phyloP scores from a whole-genome alignment of 495 filamentous ascomycete genomes.

The Lasiosphaeriaceae sp. region DNA sequence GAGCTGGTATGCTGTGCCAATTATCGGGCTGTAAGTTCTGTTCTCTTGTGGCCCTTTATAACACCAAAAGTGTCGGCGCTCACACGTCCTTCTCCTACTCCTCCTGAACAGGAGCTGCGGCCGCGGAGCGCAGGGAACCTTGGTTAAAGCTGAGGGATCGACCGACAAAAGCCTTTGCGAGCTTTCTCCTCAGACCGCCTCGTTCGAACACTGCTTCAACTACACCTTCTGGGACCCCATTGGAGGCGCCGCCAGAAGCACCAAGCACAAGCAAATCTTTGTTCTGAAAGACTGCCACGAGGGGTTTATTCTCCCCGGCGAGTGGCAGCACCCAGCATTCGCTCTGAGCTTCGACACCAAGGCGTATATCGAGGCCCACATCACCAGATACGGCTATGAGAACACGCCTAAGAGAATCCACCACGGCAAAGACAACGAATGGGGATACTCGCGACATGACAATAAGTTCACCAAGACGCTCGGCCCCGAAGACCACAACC shows the following conservation, averaged over 20 bases:
- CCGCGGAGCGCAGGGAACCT: neutral
- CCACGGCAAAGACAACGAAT: neutral
- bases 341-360: constrained; percentile 2
- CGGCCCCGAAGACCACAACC: constrained; percentile 8
- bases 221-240: constrained; percentile 7
- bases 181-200: neutral
- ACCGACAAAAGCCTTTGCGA: neutral
- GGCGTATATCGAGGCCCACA: constrained; percentile 2
- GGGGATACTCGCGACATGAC: neutral
- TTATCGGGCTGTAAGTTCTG: constrained; percentile 3
- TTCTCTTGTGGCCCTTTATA: neutral
- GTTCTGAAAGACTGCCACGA: constrained; percentile 11
- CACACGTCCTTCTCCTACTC: neutral
- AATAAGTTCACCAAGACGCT: constrained; percentile 4
- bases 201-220: constrained; percentile 12
- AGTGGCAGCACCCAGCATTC: constrained; percentile 14
- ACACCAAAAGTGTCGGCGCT: neutral
- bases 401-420: neutral
- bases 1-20: constrained; percentile 11
- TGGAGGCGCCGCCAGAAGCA: neutral
- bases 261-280: constrained; percentile 3
- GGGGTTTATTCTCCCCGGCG: constrained; percentile 15
- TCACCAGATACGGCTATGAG: constrained; percentile 2
- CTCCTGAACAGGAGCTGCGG: constrained; percentile 4
- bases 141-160: neutral